These are phyloP conservation scores for Grigorovia jiainica DNA, from an alignment of 805 yeast genomes.

Conservation along the genomic window DNA sequence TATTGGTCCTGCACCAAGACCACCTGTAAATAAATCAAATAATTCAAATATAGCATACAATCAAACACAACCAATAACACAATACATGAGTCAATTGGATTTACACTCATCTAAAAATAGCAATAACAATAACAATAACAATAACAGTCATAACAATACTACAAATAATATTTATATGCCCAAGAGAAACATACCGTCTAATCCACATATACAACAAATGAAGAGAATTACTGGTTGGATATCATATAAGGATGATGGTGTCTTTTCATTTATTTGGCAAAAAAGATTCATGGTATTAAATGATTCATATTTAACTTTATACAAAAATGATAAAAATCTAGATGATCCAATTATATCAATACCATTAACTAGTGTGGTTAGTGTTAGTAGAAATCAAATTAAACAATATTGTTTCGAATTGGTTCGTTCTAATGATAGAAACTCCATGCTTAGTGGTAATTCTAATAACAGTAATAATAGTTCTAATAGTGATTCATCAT, in stretches of 20 bases:
- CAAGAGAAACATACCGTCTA: slow-evolving; percentile 3
- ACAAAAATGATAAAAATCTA: slow-evolving; percentile 47
- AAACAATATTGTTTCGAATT: slow-evolving; percentile 80
- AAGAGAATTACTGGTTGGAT: slow-evolving; percentile 61
- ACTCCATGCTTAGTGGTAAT: slow-evolving; percentile 8
- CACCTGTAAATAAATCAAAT: slow-evolving; percentile 28
- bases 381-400: slow-evolving; percentile 57
- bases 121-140: background rate
- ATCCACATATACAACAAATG: slow-evolving; percentile 10
- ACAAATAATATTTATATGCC: background rate
- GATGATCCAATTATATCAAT: slow-evolving; percentile 43
- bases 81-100: slow-evolving; percentile 27
- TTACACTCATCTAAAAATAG: slow-evolving; percentile 6
- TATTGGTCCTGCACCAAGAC: slow-evolving; percentile 49
- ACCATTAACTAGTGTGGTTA: slow-evolving; percentile 49
- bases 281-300: slow-evolving; percentile 72
- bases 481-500: slow-evolving; percentile 15
- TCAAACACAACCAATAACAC: slow-evolving; percentile 29
- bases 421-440: slow-evolving; percentile 37
- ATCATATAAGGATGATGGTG: slow-evolving; percentile 84
- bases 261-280: slow-evolving; percentile 86
- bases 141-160: background rate
- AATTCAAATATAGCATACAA: slow-evolving; percentile 21
- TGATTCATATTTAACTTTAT: slow-evolving; percentile 66
- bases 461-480: slow-evolving; percentile 6